Conservation (phyloP, 495 filamentous ascomycete genomes). For the Aspergillus steynii region DNA sequence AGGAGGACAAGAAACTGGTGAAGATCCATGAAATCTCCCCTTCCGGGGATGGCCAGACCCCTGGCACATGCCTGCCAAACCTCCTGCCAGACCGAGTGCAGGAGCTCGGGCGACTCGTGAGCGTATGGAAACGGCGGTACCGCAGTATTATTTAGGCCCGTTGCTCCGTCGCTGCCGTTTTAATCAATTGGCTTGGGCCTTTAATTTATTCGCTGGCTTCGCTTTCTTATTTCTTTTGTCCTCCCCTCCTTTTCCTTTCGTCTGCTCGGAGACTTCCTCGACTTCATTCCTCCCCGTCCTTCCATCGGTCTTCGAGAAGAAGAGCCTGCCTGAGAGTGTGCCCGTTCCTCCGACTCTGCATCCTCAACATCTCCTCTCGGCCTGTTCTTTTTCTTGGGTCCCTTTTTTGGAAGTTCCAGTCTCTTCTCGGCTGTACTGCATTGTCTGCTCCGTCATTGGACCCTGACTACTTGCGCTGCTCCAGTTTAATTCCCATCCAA, state of each 20-base stretch:
- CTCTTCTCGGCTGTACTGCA: not conserved
- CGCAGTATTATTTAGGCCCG: not conserved
- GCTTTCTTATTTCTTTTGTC: not conserved
- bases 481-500: not conserved
- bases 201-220: not conserved
- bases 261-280: not conserved
- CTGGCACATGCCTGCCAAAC: not conserved
- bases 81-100: too few relatives aligned
- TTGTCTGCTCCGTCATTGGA: not conserved
- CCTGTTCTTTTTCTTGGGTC: not conserved
- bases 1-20: too few relatives aligned
- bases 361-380: too few relatives aligned
- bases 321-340: conserved; percentile 1
- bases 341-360: too few relatives aligned
- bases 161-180: not conserved
- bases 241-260: conserved; percentile 5
- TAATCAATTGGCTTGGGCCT: not conserved
- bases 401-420: too few relatives aligned
- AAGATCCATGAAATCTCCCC: too few relatives aligned
- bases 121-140: conserved; percentile 1
- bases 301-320: conserved; percentile 1
- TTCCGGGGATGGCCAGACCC: not conserved
- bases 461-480: too few relatives aligned
- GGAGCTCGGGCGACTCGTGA: not conserved
- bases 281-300: conserved; percentile 8